A percentile compares a stretch with the other conserved stretches of the same genome.
These are phyloP conservation scores for Toxicodendron radicans DNA, from an alignment of 345 rosid genomes.

Conservation along the genomic window DNA sequence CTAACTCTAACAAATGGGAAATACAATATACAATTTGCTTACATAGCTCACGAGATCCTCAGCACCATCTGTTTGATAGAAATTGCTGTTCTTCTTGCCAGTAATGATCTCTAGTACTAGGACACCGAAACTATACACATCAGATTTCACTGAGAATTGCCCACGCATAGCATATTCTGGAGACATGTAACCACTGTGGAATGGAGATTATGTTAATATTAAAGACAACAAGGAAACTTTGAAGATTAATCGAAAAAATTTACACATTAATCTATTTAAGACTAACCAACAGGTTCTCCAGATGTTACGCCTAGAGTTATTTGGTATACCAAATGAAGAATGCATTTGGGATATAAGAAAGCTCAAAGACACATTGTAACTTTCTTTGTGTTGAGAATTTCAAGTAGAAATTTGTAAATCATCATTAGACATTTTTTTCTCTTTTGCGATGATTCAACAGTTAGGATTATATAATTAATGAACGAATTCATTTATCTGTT, in stretches of 20 bases:
- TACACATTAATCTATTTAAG: no score
- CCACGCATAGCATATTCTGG: slow-evolving; percentile 41
- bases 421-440: neutral
- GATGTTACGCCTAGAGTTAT: no score
- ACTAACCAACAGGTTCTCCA: no score
- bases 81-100: slow-evolving; percentile 29
- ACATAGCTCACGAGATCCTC: slow-evolving; percentile 21
- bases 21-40: neutral
- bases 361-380: neutral
- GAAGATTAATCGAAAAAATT: no score
- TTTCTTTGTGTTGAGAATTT: neutral
- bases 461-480: neutral
- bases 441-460: neutral
- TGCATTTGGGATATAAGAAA: neutral
- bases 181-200: slow-evolving; percentile 36
- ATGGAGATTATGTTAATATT: no score
- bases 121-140: slow-evolving; percentile 41
- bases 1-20: neutral
- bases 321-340: neutral
- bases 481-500: neutral
- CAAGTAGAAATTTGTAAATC: no score
- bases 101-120: slow-evolving; percentile 33
- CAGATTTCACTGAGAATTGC: slow-evolving; percentile 36
- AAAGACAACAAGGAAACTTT: no score
- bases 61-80: slow-evolving; percentile 3